These are phyloP conservation scores for Geotrichum australiense DNA, from an alignment of 1,139 yeast genomes.

Conservation along the genomic window DNA sequence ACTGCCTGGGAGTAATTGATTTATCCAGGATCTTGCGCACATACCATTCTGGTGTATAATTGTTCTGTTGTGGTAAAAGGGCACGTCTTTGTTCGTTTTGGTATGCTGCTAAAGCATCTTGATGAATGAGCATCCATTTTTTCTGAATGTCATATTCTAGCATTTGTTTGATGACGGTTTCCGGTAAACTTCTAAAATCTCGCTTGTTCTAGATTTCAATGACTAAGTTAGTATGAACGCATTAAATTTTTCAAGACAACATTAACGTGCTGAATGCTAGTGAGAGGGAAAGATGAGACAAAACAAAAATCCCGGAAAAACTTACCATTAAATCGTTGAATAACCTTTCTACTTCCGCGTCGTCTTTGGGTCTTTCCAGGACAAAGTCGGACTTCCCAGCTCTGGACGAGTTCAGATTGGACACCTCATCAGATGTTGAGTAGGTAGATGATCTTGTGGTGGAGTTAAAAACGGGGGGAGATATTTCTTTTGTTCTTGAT, in stretches of 20 bases:
- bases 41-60: constrained; percentile 65
- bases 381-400: constrained; percentile 8
- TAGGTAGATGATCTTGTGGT: constrained; percentile 9
- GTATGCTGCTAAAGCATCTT: constrained; percentile 72
- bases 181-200: constrained; percentile 74
- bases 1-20: constrained; percentile 58
- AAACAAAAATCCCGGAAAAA: background rate
- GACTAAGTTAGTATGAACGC: background rate
- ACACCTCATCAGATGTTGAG: constrained; percentile 8
- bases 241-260: background rate
- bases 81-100: constrained; percentile 48
- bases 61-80: constrained; percentile 31
- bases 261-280: no score
- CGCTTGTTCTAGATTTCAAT: constrained; percentile 52
- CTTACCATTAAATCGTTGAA: constrained; percentile 34
- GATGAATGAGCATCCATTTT: constrained; percentile 88
- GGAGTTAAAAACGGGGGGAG: constrained; percentile 8
- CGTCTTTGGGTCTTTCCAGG: constrained; percentile 27
- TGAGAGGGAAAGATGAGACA: background rate
- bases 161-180: constrained; percentile 73
- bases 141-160: constrained; percentile 65
- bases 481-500: constrained; percentile 6
- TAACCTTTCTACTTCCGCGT: constrained; percentile 32
- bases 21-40: constrained; percentile 69
- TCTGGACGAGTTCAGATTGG: background rate